Base-by-base conservation (phyloP, 257 asterid species). In the Striga asiatica region DNA sequence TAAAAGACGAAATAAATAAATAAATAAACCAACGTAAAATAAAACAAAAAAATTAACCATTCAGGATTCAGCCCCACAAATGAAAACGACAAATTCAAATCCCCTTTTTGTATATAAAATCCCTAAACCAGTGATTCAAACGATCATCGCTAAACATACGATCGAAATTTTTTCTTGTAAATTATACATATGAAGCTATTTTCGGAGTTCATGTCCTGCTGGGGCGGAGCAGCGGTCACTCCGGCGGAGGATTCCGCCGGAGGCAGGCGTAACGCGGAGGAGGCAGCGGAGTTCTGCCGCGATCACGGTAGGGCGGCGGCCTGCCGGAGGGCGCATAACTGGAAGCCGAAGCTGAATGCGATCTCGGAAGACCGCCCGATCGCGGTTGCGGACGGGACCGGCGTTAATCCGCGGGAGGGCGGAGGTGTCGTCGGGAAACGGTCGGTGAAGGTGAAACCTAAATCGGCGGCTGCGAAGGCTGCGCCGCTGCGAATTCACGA, bases 291-390 rank as follows among this genome's bases (percentile, higher is more conserved):
- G 56, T 27, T 14, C 9, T 4, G 19, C 34, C 51, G 34, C 37
- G 8, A 10, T 53, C 4, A 31, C 31, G 20, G 60, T 38, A 57
- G 11, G 20, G 34, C 54, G 46, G 12, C 20, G 13, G 50, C 56
- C 6, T 61, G 37, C 38, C 34, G 22, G 48, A 67, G 48, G 50
- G 6, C 71, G 29, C 53, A 5, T 5, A 2, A 72, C 20, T 78
- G 89, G 89, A 71, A 73, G 55, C 85, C 89, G 6, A 72, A 58
- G 35, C 85, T 81, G 31, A 70, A 54, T 4, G 68, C 38, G 1
- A 81, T 81, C 24, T 64, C 77, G 1, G 89, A 81, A 62, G 72
- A 71, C 51, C 50, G 42, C n/a, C 72, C 58, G 23, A 10, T 56
- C 50, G 27, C 35, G 50, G 64, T 52, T 65, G 52, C 5, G 9